Conservation (phyloP, 768 basidiomycete species). For the Lanmaoa pseudosensibilis region DNA sequence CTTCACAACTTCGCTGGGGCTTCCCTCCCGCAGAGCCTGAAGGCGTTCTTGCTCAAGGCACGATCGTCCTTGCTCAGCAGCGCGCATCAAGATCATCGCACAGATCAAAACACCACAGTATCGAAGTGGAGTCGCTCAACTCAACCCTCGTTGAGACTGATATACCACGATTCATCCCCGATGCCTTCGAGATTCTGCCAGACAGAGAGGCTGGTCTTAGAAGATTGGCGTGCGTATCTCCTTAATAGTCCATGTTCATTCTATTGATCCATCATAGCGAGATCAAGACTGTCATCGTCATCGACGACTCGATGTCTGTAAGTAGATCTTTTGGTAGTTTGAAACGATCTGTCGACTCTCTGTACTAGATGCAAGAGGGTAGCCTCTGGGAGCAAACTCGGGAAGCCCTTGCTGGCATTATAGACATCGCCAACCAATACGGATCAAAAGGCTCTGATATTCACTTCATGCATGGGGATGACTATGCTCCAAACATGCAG, state of each 20-base stretch:
- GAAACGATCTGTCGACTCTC: neutral
- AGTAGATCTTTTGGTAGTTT: neutral
- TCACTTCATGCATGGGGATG: slow-evolving; percentile 41
- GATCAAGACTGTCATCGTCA: slow-evolving; percentile 42
- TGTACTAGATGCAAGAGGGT: slow-evolving; percentile 40
- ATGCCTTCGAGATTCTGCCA: neutral
- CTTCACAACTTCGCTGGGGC: slow-evolving; percentile 33
- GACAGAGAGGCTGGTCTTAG: slow-evolving; percentile 20
- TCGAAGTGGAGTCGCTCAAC: slow-evolving; percentile 25
- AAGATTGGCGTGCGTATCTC: slow-evolving; percentile 30
- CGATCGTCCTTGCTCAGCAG: slow-evolving; percentile 30
- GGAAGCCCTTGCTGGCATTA: slow-evolving; percentile 43
- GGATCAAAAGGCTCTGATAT: slow-evolving; percentile 42
- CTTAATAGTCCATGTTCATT: neutral
- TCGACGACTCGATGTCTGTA: slow-evolving; percentile 43
- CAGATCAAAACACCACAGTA: neutral
- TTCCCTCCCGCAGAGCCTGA: slow-evolving; percentile 17
- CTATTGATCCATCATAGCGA: slow-evolving; percentile 26
- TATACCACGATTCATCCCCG: slow-evolving; percentile 28
- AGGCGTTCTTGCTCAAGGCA: slow-evolving; percentile 22
- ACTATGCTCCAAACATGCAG: slow-evolving; percentile 31
- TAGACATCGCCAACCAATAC: slow-evolving; percentile 37
- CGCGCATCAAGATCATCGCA: neutral
- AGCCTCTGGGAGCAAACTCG: slow-evolving; percentile 39
- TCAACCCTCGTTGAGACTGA: slow-evolving; percentile 28